Conservation (phyloP, 495 filamentous ascomycete species). For the Penicillium mononematosum region DNA sequence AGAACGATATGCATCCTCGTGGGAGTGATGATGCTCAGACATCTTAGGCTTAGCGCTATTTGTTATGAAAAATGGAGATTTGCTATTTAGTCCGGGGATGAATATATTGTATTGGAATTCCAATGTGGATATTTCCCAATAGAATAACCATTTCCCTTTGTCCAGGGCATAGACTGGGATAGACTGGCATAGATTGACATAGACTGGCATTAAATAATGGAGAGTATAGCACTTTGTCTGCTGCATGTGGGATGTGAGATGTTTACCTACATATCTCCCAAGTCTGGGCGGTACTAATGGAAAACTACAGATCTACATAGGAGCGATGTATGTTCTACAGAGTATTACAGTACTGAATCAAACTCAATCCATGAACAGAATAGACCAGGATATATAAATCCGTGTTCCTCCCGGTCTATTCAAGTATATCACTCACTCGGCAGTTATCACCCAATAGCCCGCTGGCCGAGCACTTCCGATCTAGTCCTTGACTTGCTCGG, state of each 20-base stretch:
- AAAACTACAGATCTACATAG: not conserved
- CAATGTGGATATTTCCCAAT: not conserved
- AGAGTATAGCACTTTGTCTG: not conserved
- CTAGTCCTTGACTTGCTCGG: not conserved
- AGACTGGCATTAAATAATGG: not conserved
- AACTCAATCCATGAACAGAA: constrained; percentile 9
- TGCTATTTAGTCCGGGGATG: not conserved
- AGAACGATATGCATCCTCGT: constrained; percentile 57
- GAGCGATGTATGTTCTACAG: not conserved
- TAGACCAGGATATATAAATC: constrained; percentile 6
- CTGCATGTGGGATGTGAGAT: not conserved
- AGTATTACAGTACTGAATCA: not conserved
- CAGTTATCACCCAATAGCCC: not conserved
- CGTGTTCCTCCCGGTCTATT: not conserved
- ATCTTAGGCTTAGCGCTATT: not conserved
- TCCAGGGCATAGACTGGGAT: not conserved
- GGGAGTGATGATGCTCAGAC: not conserved
- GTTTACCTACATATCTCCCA: not conserved
- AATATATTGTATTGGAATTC: no score
- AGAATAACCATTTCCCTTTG: not conserved
- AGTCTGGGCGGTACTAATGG: not conserved
- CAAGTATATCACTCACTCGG: constrained; percentile 1
- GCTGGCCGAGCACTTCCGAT: constrained; percentile 5
- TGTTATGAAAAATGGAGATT: not conserved
- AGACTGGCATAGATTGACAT: not conserved